Percentiles rank a stretch among this genome's conserved stretches.
Evolutionary conservation across 208 protist species (phyloP).

Genomic region (Herpetomonas samuelpessoai): DNA sequence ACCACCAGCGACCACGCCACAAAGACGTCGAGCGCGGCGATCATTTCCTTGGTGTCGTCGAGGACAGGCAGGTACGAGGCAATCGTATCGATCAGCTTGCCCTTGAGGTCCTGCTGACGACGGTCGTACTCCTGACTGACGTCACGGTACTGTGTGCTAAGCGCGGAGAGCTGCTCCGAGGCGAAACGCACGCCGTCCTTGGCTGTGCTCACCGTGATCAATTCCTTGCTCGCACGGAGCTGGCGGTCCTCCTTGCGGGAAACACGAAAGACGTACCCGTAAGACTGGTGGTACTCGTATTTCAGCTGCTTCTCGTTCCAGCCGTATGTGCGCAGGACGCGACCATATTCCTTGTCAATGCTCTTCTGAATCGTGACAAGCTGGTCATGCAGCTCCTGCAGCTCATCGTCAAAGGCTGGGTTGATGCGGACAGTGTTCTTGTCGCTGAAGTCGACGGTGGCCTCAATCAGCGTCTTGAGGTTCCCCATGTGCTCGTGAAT

Average conservation of each 20-base stretch:
- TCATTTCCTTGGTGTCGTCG: slow-evolving; percentile 90
- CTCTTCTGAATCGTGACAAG: slow-evolving; percentile 44
- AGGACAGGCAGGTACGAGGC: slow-evolving; percentile 94
- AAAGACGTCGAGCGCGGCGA: slow-evolving; percentile 96
- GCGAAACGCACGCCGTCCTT: slow-evolving; percentile 97
- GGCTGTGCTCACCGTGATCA: slow-evolving; percentile 80
- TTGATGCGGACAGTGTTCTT: slow-evolving; percentile 85
- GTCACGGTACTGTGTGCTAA: slow-evolving; percentile 80
- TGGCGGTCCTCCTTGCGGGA: slow-evolving; percentile 90
- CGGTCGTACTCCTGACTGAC: slow-evolving; percentile 72
- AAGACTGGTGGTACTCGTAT: slow-evolving; percentile 82
- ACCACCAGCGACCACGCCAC: slow-evolving; percentile 89
- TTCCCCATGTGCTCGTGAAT: slow-evolving; percentile 80
- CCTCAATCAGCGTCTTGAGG: slow-evolving; percentile 77
- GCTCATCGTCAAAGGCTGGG: slow-evolving; percentile 93
- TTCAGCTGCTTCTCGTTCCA: slow-evolving; percentile 92
- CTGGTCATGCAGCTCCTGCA: slow-evolving; percentile 80
- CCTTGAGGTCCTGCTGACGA: slow-evolving; percentile 85
- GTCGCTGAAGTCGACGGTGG: slow-evolving; percentile 81
- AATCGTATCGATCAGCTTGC: slow-evolving; percentile 91
- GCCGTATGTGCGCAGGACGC: slow-evolving; percentile 58
- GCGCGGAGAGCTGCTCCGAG: slow-evolving; percentile 69
- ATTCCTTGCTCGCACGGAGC: slow-evolving; percentile 75
- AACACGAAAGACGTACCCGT: slow-evolving; percentile 92
- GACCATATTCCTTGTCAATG: slow-evolving; percentile 78